Evolutionary conservation across 805 yeast genomes (phyloP), one percentile per base, ranked within the genome.

Genomic region (Candida manassasensis): DNA sequence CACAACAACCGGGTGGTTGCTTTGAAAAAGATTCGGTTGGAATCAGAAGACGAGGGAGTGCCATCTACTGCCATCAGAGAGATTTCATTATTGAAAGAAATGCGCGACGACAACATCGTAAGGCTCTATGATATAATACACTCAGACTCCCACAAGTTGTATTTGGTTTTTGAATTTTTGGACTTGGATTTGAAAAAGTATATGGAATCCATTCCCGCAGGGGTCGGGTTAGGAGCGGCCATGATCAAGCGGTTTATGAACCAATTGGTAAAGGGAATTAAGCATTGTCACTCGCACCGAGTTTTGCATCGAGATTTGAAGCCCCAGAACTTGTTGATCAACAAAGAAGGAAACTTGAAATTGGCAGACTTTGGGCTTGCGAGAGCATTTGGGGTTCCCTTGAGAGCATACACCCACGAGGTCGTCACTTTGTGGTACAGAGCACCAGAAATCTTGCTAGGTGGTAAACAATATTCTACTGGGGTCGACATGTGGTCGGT

Each of bases 401-500:
- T 93, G 42, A 77, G 96, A 52, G 95, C 96, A 2, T 93, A 90
- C 55, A 90, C 98, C 9, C 97, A 93, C 62, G 98, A 93, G 59
- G 97, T 93, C 31, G 98, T 93, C 32, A 93, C 98, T 0, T 67
- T 93, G 48, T 93, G 98, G 98, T 93, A 93, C 59, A 73, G 98
- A 47, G 87, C 97, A 0, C 98, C 98, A 3, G 98, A 93, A 62
- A 86, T 93, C 38, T 67, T 93, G 41, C 74, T 93, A 45, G 98
- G 98, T 10, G 96, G 97, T 3, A 85, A 94, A 48, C 97, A 93
- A 53, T 93, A 93, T 60, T 86, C 96, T 22, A 93, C 97, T 0
- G 97, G 97, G 13, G 96, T 93, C 35, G 98, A 93, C 59, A 88
- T 93, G 84, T 93, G 98, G 98, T 86, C 96, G 8, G 84, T 90